These are phyloP conservation scores for Sclerotinia trifoliorum DNA, from an alignment of 2,329 filamentous ascomycete genomes.

Conservation along the genomic window DNA sequence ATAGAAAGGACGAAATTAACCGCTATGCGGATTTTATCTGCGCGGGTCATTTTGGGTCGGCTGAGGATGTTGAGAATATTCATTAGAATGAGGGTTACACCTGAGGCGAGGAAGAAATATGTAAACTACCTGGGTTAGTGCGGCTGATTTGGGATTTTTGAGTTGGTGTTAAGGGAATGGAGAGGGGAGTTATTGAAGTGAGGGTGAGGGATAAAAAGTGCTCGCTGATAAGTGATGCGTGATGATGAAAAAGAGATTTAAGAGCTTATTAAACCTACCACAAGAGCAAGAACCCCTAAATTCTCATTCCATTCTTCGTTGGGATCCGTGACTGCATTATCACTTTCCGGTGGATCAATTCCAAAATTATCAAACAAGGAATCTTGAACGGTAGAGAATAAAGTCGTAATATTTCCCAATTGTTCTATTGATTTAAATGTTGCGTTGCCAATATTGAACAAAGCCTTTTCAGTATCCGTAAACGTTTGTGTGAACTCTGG, in stretches of 20 bases:
- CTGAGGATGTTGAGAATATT: conserved; percentile 28
- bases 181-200: background rate
- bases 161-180: background rate
- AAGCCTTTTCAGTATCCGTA: background rate
- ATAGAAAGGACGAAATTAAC: conserved; percentile 21
- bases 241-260: background rate
- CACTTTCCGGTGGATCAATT: conserved; percentile 10
- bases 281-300: conserved; percentile 25
- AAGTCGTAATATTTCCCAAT: background rate
- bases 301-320: conserved; percentile 29
- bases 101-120: conserved; percentile 34
- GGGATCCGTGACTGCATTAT: conserved; percentile 19
- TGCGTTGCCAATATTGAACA: background rate
- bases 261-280: conserved; percentile 22
- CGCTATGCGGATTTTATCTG: conserved; percentile 13
- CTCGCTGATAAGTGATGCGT: no score
- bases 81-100: conserved; percentile 31
- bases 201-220: background rate
- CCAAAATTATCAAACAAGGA: conserved; percentile 31
- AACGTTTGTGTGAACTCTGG: conserved; percentile 23
- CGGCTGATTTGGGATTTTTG: background rate
- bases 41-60: conserved; percentile 8
- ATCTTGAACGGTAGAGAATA: conserved; percentile 27
- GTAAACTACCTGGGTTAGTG: conserved; percentile 23
- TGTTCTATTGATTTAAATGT: conserved; percentile 10